phyloP scores from a whole-genome alignment of 2,329 filamentous ascomycete species.

The Cytospora leucostoma region DNA sequence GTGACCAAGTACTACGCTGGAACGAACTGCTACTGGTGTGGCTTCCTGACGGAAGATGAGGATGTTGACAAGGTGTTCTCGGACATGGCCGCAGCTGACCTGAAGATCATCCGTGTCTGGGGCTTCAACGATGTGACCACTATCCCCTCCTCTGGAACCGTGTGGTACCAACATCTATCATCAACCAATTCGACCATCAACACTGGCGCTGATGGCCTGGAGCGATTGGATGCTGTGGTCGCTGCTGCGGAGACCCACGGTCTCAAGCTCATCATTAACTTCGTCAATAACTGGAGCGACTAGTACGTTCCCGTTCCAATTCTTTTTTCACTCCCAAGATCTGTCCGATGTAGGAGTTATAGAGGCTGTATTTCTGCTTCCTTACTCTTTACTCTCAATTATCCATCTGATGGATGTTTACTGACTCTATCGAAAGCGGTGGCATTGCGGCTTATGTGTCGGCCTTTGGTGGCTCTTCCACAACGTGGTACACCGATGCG shows the following conservation, averaged over 20 bases:
- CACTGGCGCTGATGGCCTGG: slow-evolving; percentile 60
- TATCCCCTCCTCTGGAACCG: slow-evolving; percentile 37
- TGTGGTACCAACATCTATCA: slow-evolving; percentile 56
- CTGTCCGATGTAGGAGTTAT: too few species aligned
- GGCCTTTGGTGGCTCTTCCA: slow-evolving; percentile 56
- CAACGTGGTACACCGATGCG: slow-evolving; percentile 58
- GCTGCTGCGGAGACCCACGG: slow-evolving; percentile 57
- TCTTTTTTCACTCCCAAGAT: too few species aligned
- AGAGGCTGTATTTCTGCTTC: too few species aligned
- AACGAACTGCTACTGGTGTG: slow-evolving; percentile 57
- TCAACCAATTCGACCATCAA: slow-evolving; percentile 58
- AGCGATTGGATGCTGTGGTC: slow-evolving; percentile 66
- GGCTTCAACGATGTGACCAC: slow-evolving; percentile 60
- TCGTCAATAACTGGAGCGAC: slow-evolving; percentile 69
- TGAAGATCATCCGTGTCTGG: slow-evolving; percentile 61
- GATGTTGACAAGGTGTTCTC: slow-evolving; percentile 46
- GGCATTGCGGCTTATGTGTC: slow-evolving; percentile 63
- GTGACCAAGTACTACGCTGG: slow-evolving; percentile 49
- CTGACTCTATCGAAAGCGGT: slow-evolving; percentile 38
- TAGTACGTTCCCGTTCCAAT: slow-evolving; percentile 38
- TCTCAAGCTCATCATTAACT: slow-evolving; percentile 65
- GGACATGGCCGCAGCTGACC: slow-evolving; percentile 39
- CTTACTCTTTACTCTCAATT: too few species aligned
- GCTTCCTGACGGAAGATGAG: slow-evolving; percentile 47
- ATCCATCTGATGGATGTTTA: too few species aligned